Conservation (phyloP, 2,329 filamentous ascomycete species). For the Akanthomyces dipterigenus region DNA sequence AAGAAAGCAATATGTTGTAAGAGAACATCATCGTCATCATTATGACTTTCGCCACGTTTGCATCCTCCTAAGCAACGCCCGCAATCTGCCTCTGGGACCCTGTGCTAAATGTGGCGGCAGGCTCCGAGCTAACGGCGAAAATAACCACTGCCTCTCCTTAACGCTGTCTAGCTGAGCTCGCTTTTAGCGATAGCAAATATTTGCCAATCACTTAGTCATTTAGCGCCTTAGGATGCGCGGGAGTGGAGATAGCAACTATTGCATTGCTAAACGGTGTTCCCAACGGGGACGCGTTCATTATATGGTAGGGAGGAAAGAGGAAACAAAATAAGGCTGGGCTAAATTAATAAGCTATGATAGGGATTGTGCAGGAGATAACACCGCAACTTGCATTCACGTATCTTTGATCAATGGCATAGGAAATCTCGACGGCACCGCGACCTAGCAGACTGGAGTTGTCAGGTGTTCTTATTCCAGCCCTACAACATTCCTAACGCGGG, state of each 20-base stretch:
- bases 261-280: constrained; percentile 2
- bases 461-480: not conserved
- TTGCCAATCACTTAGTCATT: constrained; percentile 5
- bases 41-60: not conserved
- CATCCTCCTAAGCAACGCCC: not conserved
- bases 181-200: not conserved
- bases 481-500: not conserved
- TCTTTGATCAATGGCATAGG: not conserved
- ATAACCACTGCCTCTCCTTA: not conserved
- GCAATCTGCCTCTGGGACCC: not conserved
- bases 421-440: not conserved
- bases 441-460: not conserved
- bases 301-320: not conserved
- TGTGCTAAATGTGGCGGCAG: not conserved
- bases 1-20: not conserved
- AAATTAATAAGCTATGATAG: not conserved
- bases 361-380: not conserved
- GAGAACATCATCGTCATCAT: not conserved
- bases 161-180: not conserved
- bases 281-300: constrained; percentile 7
- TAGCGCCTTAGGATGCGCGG: not conserved
- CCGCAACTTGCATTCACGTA: not conserved
- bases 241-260: not conserved
- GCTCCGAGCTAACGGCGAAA: not conserved
- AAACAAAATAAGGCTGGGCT: not conserved